Evolutionary conservation across 1,139 yeast genomes (phyloP), one percentile per base, ranked within the genome.

Genomic region (Pichia sp.): DNA sequence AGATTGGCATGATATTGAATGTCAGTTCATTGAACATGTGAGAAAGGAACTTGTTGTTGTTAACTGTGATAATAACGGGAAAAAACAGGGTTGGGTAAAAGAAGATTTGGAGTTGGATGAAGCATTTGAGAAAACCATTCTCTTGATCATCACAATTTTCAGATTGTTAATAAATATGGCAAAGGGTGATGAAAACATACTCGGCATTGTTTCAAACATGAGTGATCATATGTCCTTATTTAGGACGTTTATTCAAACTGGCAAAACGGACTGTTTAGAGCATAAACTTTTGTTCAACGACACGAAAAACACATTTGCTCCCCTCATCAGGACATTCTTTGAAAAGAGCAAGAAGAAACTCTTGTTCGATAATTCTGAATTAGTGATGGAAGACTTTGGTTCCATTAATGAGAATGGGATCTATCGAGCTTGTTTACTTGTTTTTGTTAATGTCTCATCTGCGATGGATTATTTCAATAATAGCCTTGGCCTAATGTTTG

Each of bases 401-500:
- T 13, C 11, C 14, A 12, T 33, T 16, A 38, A 48, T 28, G 34
- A 40, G 27, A 25, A 25, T 18, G 52, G 51, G 32, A 27, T 44
- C 3, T 30, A 37, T 21, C 45, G 41, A 22, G 22, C 38, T 21
- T 33, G 52, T 21, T 44, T 52, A 29, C 43, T 56, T 14, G 37
- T 51, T 23, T 45, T 48, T 15, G 53, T 61, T 27, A 60, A 62
- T 39, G 43, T 59, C 4, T 55, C 55, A n/a, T 45, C 47, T 2
- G 21, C 53, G 16, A 49, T 50, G 25, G 53, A 59, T 38, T 40
- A 44, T 25, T 48, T 40, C 25, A 44, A 46, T 14, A 59, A 57
- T 30, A 37, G 45, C 6, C 49, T 58, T 28, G 72, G 72, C 1
- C 35, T 52, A 9, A 51, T 55, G 46, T 50, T 67, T 39, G 70